Evolutionary conservation across 345 rosid genomes (phyloP).

Genomic region (Populus davidiana): DNA sequence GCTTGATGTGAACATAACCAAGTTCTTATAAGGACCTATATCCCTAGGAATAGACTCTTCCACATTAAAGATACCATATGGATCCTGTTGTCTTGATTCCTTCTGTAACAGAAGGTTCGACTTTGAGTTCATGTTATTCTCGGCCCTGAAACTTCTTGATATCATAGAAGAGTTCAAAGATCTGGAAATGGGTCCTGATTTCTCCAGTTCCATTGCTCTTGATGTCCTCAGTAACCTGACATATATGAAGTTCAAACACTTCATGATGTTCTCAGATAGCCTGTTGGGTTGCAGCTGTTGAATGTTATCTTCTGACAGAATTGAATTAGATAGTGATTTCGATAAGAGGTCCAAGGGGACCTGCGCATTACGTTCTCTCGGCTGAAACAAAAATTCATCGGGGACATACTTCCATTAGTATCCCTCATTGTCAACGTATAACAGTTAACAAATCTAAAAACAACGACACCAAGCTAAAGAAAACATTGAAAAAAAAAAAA

Average conservation of each 20-base stretch:
- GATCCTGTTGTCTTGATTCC: conserved; percentile 87
- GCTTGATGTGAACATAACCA: conserved; percentile 70
- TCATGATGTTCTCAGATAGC: conserved; percentile 81
- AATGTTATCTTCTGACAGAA: conserved; percentile 53
- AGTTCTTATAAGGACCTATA: conserved; percentile 84
- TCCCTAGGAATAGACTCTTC: conserved; percentile 85
- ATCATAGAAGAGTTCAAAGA: conserved; percentile 45
- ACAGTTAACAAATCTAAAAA: too few species aligned
- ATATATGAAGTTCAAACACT: conserved; percentile 71
- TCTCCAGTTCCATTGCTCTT: conserved; percentile 78
- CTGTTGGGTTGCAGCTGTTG: conserved; percentile 79
- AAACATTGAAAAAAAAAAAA: too few species aligned
- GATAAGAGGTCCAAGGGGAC: conserved; percentile 44
- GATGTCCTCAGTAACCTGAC: conserved; percentile 79
- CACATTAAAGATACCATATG: conserved; percentile 65
- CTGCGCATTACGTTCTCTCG: conserved; percentile 53
- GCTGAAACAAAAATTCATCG: conserved; percentile 26
- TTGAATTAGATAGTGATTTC: conserved; percentile 48
- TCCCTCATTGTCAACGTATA: too few species aligned
- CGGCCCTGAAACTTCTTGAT: conserved; percentile 77
- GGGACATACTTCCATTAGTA: not conserved
- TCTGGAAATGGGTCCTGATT: conserved; percentile 62
- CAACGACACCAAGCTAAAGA: not conserved
- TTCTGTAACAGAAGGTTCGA: conserved; percentile 40
- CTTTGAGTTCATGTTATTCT: conserved; percentile 46